Conservation (phyloP, 208 protist species). For the Acanthamoeba healyi region DNA sequence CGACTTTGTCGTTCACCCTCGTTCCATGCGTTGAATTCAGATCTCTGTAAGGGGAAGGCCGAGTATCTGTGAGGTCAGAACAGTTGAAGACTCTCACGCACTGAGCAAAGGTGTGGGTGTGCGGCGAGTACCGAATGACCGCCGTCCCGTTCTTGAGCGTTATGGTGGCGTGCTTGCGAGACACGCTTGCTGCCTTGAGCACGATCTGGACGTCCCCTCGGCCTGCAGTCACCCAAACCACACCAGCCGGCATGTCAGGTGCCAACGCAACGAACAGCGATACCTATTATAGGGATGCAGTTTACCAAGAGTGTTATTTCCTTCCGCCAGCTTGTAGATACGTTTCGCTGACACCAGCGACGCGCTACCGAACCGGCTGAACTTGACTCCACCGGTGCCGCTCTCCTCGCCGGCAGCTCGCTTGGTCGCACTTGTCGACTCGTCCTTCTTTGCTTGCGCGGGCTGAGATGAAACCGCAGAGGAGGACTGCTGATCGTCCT, state of each 20-base stretch:
- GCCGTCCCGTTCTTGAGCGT: slow-evolving; percentile 22
- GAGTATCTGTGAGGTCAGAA: neutral
- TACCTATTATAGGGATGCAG: no score
- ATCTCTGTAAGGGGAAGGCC: neutral
- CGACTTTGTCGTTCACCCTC: slow-evolving; percentile 20
- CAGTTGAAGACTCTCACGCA: neutral
- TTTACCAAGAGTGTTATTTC: slow-evolving; percentile 5
- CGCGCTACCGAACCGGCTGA: slow-evolving; percentile 14
- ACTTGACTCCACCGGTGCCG: neutral
- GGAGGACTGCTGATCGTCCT: neutral
- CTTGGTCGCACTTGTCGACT: no score
- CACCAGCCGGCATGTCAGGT: no score
- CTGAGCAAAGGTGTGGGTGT: neutral
- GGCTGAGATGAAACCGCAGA: neutral
- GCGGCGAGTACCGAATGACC: neutral
- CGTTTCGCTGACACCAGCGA: slow-evolving; percentile 1
- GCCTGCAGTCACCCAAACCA: neutral
- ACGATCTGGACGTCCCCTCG: slow-evolving; percentile 21
- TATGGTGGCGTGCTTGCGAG: slow-evolving; percentile 20
- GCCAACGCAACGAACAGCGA: no score
- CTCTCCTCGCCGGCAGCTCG: neutral
- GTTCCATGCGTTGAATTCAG: slow-evolving; percentile 31
- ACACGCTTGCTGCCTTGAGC: slow-evolving; percentile 3
- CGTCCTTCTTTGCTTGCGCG: no score
- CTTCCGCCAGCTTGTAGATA: slow-evolving; percentile 18